These are phyloP conservation scores for Malbranchea zuffiana DNA, from an alignment of 2,329 filamentous ascomycete species.

Conservation along the genomic window DNA sequence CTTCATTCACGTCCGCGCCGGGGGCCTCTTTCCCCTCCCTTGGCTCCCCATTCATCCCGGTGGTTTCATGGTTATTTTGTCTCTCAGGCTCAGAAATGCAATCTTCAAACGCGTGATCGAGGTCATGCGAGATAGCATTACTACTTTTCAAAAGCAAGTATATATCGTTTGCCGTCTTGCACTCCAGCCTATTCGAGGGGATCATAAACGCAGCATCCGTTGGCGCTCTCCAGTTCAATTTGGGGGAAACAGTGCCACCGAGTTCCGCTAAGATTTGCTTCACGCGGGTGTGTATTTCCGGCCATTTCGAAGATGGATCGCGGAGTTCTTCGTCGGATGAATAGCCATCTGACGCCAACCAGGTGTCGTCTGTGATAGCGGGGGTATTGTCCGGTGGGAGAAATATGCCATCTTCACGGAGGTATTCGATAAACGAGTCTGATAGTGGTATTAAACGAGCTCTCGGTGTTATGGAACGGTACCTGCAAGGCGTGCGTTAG, in stretches of 20 bases:
- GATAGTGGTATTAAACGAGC: conserved; percentile 73
- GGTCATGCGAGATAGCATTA: conserved; percentile 86
- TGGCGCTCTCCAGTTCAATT: conserved; percentile 94
- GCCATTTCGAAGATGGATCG: conserved; percentile 46
- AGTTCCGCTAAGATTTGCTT: conserved; percentile 67
- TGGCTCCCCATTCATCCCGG: not conserved
- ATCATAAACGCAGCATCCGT: conserved; percentile 93
- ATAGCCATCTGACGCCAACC: conserved; percentile 53
- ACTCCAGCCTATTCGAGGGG: conserved; percentile 82
- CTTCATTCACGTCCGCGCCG: not conserved
- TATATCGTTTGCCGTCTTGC: conserved; percentile 75
- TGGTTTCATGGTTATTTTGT: not conserved
- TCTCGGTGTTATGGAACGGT: conserved; percentile 70
- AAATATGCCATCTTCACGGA: conserved; percentile 85
- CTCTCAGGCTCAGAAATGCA: conserved; percentile 39
- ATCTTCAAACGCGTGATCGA: conserved; percentile 85
- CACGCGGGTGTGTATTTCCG: conserved; percentile 66
- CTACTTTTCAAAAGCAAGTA: conserved; percentile 91
- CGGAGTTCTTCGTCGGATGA: conserved; percentile 48
- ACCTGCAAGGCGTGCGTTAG: conserved; percentile 41
- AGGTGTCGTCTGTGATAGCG: conserved; percentile 36
- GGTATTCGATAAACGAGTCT: conserved; percentile 66
- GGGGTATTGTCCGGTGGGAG: conserved; percentile 46
- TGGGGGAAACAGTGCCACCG: conserved; percentile 77
- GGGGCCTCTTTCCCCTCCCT: not conserved